Percentiles rank a stretch among this genome's conserved stretches.
Conservation (phyloP, 176 grass and related monocot species). For the Juncus effusus region DNA sequence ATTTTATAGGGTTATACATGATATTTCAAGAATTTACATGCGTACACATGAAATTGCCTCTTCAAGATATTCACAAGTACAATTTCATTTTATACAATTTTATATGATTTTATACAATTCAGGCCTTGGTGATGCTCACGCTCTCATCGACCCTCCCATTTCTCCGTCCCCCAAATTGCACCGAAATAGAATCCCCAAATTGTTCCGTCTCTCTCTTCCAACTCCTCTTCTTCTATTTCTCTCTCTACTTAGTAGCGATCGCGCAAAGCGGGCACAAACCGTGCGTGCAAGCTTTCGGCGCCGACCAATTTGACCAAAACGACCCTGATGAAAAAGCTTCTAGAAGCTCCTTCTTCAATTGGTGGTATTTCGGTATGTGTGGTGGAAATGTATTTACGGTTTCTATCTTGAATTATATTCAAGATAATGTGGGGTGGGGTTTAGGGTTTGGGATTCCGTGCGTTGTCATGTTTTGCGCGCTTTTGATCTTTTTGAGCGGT, state of each 20-base stretch:
- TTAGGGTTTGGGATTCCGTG: constrained; percentile 79
- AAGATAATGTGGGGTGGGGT: constrained; percentile 31
- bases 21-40: not conserved
- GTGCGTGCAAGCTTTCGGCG: constrained; percentile 73
- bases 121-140: constrained; percentile 77
- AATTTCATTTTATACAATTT: not conserved
- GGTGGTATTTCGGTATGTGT: constrained; percentile 51
- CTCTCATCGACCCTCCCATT: constrained; percentile 43
- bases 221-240: constrained; percentile 48
- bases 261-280: constrained; percentile 77
- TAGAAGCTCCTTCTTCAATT: not conserved
- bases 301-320: constrained; percentile 59
- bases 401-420: constrained; percentile 51
- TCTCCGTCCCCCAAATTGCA: constrained; percentile 40
- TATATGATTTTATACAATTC: not conserved
- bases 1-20: not conserved
- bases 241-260: constrained; percentile 63
- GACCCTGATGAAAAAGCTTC: constrained; percentile 1
- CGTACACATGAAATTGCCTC: no score
- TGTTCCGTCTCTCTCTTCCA: constrained; percentile 35
- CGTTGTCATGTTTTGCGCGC: constrained; percentile 37
- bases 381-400: constrained; percentile 37
- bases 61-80: not conserved
- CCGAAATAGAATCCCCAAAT: not conserved
- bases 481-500: constrained; percentile 37